Evolutionary conservation across 176 grass and related monocot species (phyloP), one percentile per base, ranked within the genome.

Genomic region (Elymus sibiricus): DNA sequence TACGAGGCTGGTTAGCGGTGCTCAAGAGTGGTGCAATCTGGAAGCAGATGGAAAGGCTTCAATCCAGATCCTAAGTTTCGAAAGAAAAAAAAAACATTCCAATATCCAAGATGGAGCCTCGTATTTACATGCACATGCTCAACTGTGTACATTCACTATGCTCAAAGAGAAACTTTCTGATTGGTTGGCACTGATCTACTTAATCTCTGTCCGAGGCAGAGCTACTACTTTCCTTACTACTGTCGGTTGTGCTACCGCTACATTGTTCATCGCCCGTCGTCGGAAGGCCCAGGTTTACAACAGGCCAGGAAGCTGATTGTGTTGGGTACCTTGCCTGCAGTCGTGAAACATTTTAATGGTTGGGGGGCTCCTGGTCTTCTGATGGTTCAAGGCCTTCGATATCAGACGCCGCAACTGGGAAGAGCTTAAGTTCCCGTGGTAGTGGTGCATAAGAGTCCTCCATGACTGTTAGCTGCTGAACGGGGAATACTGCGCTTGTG

Each of bases 371-470:
- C 24, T 84, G 76, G 29, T 27, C 60, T 68, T 81, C 17, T 35
- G 79, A 37, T 25, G 28, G 69, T 71, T 77, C 88, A 29, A 6
- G 26, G 22, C 65, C 63, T 80, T 74, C 16, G 0, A 60, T 24
- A 11, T 71, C 68, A 27, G 75, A 22, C 40, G 76, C 26, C 1
- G 76, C 62, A 22, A 40, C 87, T 28, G 88, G 94, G 82, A 94
- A 97, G 75, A 97, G 92, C 80, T 92, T 87, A 26, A 97, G 94
- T 71, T 97, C 94, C 76, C 55, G 74, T 25, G 86, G 85, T 69
- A 80, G 79, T 67, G 49, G 4, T 9, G 40, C 61, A 29, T 82
- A 90, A 1, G 76, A 49, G 5, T 38, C 72, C 3, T 83, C 72
- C 5, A 86, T 78, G 67, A 79, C 49, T 3, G 84, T 39, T 47